These are phyloP conservation scores for Cordyceps cateniannulata DNA, from an alignment of 2,329 filamentous ascomycete genomes.

Conservation along the genomic window DNA sequence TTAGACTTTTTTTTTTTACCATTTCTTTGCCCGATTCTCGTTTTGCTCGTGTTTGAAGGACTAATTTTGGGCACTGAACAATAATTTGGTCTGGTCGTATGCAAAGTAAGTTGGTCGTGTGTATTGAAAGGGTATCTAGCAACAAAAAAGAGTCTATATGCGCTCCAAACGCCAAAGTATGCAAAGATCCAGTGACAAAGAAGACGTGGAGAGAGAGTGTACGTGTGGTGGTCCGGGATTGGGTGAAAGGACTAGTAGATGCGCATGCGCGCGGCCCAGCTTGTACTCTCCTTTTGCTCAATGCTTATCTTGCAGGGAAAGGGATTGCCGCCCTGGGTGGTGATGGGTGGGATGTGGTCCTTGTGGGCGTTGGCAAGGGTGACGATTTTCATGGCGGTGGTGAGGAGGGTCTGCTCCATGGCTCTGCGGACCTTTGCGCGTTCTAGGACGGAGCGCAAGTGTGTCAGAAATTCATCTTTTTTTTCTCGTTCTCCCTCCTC, in stretches of 20 bases:
- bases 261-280: slow-evolving; percentile 74
- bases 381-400: slow-evolving; percentile 84
- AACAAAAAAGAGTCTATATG: background rate
- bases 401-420: slow-evolving; percentile 84
- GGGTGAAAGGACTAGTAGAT: slow-evolving; percentile 49
- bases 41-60: background rate
- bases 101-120: background rate
- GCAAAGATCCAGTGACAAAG: background rate
- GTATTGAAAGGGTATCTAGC: slow-evolving; percentile 6
- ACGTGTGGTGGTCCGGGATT: background rate
- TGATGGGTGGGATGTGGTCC: slow-evolving; percentile 95
- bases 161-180: slow-evolving; percentile 5
- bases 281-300: slow-evolving; percentile 67
- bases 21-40: too few species aligned
- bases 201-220: background rate
- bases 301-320: slow-evolving; percentile 93
- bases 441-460: slow-evolving; percentile 43
- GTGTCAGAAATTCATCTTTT: background rate
- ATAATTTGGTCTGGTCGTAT: too few species aligned
- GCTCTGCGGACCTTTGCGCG: slow-evolving; percentile 80
- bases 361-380: slow-evolving; percentile 82
- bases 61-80: background rate
- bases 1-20: background rate
- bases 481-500: background rate
- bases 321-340: slow-evolving; percentile 85